Base-by-base conservation (phyloP, 495 filamentous ascomycete species). In the Trichoderma orchidacearum region DNA sequence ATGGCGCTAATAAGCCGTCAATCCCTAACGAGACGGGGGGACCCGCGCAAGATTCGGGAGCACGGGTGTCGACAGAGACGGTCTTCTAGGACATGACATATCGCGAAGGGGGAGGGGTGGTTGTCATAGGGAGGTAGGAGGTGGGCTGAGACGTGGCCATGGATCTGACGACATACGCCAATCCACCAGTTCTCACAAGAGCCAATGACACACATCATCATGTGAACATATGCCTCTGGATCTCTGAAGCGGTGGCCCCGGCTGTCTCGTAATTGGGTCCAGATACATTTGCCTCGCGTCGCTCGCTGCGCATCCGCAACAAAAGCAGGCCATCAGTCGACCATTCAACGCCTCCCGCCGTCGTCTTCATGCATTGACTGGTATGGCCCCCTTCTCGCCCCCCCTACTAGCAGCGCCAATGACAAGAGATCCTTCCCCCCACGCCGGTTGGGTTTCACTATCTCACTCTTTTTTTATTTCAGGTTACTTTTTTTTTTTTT, bases 401-500 rank as follows among this genome's bases (percentile, higher is more conserved):
- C n/a, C n/a, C n/a, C 41, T 12, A 3, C n/a, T 17, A 17, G 41
- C 21, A 17, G 41, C 41, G 21, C 41, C 41, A 48, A 48, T 48
- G 41, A 48, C 27, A n/a, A 48, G 41, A 41, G 23, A 21, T 17
- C 30, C 21, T 18, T 56, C 54, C 45, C 36, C 54, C 54, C 35
- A 45, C 54, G 45, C 32, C 32, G 30, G 4, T n/a, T 55, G 18
- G 27, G 31, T 48, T n/a, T n/a, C n/a, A n/a, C n/a, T n/a, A n/a
- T n/a, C n/a, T n/a, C n/a, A n/a, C n/a, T n/a, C n/a, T n/a, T n/a
- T n/a, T n/a, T n/a, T n/a, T n/a, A n/a, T n/a, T n/a, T n/a, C n/a
- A n/a, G 28, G 53, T 6, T 27, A 9, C 8, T 29, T n/a, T 56
- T 30, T 56, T 30, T 34, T 57, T 57, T 57, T 21, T 36, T 57